phyloP scores from a whole-genome alignment of 2,329 filamentous ascomycete genomes.

The Ilyonectria robusta region DNA sequence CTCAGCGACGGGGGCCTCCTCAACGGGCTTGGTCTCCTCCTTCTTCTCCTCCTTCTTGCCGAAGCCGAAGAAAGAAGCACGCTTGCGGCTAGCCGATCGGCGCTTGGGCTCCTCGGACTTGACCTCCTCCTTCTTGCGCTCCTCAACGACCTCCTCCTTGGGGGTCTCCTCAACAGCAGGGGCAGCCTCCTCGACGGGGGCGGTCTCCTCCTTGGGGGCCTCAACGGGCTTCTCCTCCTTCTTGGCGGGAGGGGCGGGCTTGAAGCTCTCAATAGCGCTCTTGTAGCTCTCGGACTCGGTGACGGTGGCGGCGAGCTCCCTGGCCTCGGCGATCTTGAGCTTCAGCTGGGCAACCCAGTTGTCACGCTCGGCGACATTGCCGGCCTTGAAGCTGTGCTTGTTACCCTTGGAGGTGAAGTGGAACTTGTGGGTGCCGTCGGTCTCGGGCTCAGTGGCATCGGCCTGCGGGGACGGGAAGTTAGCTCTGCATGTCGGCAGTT shows the following conservation, averaged over 20 bases:
- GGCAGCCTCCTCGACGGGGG: slow-evolving; percentile 37
- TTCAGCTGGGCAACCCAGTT: slow-evolving; percentile 92
- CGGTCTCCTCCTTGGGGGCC: slow-evolving; percentile 49
- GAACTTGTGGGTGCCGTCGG: slow-evolving; percentile 86
- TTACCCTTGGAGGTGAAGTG: slow-evolving; percentile 86
- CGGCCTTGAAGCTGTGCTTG: slow-evolving; percentile 95
- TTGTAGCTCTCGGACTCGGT: slow-evolving; percentile 90
- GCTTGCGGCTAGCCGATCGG: slow-evolving; percentile 76
- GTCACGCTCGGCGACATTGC: slow-evolving; percentile 82
- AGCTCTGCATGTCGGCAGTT: slow-evolving; percentile 42
- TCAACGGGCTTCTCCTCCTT: slow-evolving; percentile 61
- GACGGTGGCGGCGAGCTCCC: slow-evolving; percentile 81
- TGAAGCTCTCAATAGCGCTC: slow-evolving; percentile 80
- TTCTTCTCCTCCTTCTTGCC: slow-evolving; percentile 70
- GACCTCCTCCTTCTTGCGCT: slow-evolving; percentile 61
- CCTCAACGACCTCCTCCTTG: slow-evolving; percentile 53
- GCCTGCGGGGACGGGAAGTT: slow-evolving; percentile 55
- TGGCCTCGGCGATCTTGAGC: slow-evolving; percentile 86
- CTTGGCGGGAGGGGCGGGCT: slow-evolving; percentile 61
- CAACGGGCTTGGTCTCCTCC: slow-evolving; percentile 59
- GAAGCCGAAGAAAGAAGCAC: slow-evolving; percentile 74
- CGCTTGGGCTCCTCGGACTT: slow-evolving; percentile 73
- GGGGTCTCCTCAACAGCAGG: slow-evolving; percentile 52
- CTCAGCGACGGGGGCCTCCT: slow-evolving; percentile 47
- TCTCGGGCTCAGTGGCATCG: slow-evolving; percentile 78